A percentile compares a stretch with the other conserved stretches of the same genome.
phyloP scores from a whole-genome alignment of 1,139 yeast species.

The Blastobotrys capitulatus region DNA sequence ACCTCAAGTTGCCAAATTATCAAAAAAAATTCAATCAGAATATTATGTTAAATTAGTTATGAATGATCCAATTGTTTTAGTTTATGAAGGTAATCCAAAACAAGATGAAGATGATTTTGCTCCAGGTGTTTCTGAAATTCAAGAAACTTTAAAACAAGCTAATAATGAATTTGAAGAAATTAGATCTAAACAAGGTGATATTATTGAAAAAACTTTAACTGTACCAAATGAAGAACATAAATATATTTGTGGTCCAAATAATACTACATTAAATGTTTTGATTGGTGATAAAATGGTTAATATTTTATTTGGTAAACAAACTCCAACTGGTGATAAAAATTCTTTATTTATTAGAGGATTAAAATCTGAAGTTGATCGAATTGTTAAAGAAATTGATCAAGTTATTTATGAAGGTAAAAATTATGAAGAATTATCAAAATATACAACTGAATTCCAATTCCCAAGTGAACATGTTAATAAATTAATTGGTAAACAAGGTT shows the following conservation, averaged over 20 bases:
- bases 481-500: constrained; percentile 86
- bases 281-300: constrained; percentile 29
- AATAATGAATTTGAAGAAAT: constrained; percentile 51
- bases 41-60: constrained; percentile 54
- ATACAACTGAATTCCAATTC: constrained; percentile 49
- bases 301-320: constrained; percentile 21
- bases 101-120: constrained; percentile 44
- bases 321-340: constrained; percentile 33
- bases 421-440: constrained; percentile 54
- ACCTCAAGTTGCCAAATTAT: constrained; percentile 42
- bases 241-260: constrained; percentile 50
- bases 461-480: constrained; percentile 69
- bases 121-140: constrained; percentile 37
- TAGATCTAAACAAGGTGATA: constrained; percentile 52
- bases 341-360: constrained; percentile 57
- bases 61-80: constrained; percentile 40
- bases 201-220: constrained; percentile 46
- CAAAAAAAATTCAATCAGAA: constrained; percentile 42
- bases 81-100: constrained; percentile 33
- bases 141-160: constrained; percentile 36
- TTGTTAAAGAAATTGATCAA: constrained; percentile 47
- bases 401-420: constrained; percentile 62
- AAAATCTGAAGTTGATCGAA: constrained; percentile 49
- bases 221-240: constrained; percentile 56
- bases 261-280: constrained; percentile 43